These are phyloP conservation scores for Fusarium illudens DNA, from an alignment of 2,329 filamentous ascomycete species.

Conservation along the genomic window DNA sequence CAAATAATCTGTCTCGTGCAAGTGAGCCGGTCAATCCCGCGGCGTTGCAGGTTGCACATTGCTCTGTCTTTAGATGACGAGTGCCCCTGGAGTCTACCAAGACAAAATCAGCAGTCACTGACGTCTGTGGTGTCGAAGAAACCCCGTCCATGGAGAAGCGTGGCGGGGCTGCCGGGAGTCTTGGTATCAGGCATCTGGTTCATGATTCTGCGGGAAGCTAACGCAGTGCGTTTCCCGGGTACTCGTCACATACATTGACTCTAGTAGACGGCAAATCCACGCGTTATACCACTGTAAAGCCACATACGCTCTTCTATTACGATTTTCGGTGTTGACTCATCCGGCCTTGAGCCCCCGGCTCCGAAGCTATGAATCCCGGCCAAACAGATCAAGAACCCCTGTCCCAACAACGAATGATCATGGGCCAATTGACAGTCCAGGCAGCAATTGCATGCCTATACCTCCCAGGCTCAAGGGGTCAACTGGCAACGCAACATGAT, in stretches of 20 bases:
- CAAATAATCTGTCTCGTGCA: neutral
- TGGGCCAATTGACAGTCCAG: neutral
- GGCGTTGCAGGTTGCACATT: neutral
- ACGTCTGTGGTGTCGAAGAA: slow-evolving; percentile 2
- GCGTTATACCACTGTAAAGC: neutral
- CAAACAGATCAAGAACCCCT: slow-evolving; percentile 9
- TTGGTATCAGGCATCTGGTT: slow-evolving; percentile 4
- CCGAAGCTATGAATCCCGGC: slow-evolving; percentile 1
- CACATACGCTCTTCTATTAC: neutral
- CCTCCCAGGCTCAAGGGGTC: neutral
- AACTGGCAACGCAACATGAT: neutral
- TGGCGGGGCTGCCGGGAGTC: slow-evolving; percentile 4
- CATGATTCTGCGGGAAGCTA: neutral
- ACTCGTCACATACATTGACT: neutral
- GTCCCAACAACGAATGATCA: slow-evolving; percentile 20
- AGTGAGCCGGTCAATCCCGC: neutral
- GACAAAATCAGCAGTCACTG: neutral
- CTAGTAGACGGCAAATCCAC: neutral
- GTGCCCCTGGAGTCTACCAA: neutral
- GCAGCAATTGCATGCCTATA: neutral
- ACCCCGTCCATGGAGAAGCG: neutral
- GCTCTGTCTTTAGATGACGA: neutral
- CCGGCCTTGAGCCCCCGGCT: slow-evolving; percentile 2
- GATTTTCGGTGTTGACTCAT: neutral
- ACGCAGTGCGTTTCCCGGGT: neutral